phyloP scores from a whole-genome alignment of 225 moss, liverwort and hornwort genomes.

The Marchantia polymorpha region DNA sequence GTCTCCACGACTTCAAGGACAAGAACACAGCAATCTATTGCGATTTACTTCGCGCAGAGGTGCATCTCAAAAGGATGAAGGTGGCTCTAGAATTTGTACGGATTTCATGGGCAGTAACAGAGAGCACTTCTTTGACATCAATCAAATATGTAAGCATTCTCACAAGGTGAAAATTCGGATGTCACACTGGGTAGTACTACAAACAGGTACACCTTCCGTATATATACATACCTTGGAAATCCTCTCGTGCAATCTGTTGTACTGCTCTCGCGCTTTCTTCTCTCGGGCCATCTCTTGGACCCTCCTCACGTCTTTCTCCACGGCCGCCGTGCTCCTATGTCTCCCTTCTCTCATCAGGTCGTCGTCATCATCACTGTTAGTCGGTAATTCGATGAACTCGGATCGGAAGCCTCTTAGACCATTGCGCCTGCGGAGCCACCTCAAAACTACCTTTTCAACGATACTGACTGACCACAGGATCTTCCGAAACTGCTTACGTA shows the following conservation, averaged over 20 bases:
- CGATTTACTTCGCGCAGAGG: too few relatives aligned
- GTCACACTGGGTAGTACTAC: constrained; percentile 20
- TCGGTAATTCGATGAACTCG: not conserved
- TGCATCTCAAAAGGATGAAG: too few relatives aligned
- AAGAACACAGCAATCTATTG: too few relatives aligned
- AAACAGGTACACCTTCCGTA: not conserved
- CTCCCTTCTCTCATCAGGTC: constrained; percentile 42
- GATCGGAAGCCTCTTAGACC: constrained; percentile 35
- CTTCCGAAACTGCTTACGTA: constrained; percentile 41
- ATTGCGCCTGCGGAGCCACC: constrained; percentile 45
- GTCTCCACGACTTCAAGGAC: too few relatives aligned
- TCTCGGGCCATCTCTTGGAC: constrained; percentile 38
- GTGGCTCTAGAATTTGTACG: too few relatives aligned
- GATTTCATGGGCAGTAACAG: too few relatives aligned
- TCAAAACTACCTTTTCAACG: constrained; percentile 50
- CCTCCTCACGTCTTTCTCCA: constrained; percentile 32
- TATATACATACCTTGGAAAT: constrained; percentile 27
- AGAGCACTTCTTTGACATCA: too few relatives aligned
- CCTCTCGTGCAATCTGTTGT: constrained; percentile 30
- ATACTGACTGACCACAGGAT: constrained; percentile 55
- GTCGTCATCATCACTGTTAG: constrained; percentile 24
- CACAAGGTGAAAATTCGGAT: too few relatives aligned
- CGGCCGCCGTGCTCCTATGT: constrained; percentile 29
- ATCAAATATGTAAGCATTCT: too few relatives aligned
- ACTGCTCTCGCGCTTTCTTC: constrained; percentile 41